Evolutionary conservation across 805 yeast genomes (phyloP).

Genomic region (Scheffersomyces ergatensis): DNA sequence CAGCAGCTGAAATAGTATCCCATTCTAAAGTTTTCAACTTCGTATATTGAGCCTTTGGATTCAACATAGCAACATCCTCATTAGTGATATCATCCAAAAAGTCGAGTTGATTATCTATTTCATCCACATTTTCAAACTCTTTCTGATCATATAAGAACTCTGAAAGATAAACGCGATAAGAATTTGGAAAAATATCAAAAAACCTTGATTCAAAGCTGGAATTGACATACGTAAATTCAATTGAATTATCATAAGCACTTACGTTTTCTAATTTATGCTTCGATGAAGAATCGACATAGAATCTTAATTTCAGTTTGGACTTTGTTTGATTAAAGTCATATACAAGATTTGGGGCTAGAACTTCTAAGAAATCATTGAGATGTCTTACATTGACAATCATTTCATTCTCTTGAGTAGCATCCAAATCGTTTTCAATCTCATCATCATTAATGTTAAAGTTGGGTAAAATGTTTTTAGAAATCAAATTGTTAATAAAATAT

Average conservation of each 20-base stretch:
- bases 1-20: slow-evolving; percentile 27
- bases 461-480: slow-evolving; percentile 12
- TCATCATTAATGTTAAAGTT: slow-evolving; percentile 34
- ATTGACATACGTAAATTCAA: slow-evolving; percentile 7
- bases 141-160: slow-evolving; percentile 30
- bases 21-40: slow-evolving; percentile 28
- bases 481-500: slow-evolving; percentile 37
- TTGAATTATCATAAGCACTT: slow-evolving; percentile 1
- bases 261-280: slow-evolving; percentile 6
- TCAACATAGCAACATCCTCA: slow-evolving; percentile 25
- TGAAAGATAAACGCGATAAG: slow-evolving; percentile 28
- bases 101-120: slow-evolving; percentile 26
- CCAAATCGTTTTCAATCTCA: slow-evolving; percentile 34
- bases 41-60: slow-evolving; percentile 20
- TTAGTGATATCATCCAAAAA: slow-evolving; percentile 38
- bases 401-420: slow-evolving; percentile 24
- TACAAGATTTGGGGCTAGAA: slow-evolving; percentile 40
- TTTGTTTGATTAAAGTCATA: slow-evolving; percentile 32
- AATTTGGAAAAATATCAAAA: slow-evolving; percentile 25
- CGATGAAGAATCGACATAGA: slow-evolving; percentile 2
- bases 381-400: slow-evolving; percentile 24
- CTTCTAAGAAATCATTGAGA: slow-evolving; percentile 32
- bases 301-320: slow-evolving; percentile 6
- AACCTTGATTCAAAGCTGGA: slow-evolving; percentile 18
- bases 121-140: slow-evolving; percentile 14